phyloP scores from a whole-genome alignment of 805 yeast species.

The Cyberlindnera mrakii region DNA sequence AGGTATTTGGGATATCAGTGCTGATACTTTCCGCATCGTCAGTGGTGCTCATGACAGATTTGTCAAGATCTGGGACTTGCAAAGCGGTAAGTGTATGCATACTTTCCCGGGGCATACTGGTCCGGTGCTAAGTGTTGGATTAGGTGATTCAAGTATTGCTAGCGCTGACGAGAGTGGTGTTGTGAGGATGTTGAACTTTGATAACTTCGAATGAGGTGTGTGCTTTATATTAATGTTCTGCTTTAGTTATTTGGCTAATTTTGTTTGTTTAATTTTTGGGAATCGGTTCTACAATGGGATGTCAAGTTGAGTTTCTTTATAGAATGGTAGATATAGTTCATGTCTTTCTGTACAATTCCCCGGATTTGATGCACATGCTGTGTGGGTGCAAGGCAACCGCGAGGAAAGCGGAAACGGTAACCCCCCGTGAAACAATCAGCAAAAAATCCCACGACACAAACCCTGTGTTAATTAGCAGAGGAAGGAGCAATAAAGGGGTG shows the following conservation, averaged over 20 bases:
- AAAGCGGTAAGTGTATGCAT: constrained; percentile 89
- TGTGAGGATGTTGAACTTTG: constrained; percentile 82
- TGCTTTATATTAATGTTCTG: not conserved
- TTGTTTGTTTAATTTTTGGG: not conserved
- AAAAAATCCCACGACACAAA: no score
- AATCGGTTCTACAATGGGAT: no score
- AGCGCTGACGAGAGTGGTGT: constrained; percentile 87
- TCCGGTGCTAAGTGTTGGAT: constrained; percentile 68
- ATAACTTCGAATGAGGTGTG: constrained; percentile 24
- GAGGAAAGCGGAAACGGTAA: no score
- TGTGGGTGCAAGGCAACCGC: no score
- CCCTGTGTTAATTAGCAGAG: no score
- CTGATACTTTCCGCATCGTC: constrained; percentile 90
- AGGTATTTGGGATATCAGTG: constrained; percentile 96
- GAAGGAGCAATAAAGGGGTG: no score
- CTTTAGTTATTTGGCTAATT: not conserved
- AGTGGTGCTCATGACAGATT: constrained; percentile 92
- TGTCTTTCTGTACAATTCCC: no score
- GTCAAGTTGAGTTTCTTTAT: no score
- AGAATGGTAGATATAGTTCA: no score
- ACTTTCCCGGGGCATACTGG: constrained; percentile 72
- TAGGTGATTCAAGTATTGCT: constrained; percentile 84
- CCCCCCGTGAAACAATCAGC: no score
- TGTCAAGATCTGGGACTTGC: constrained; percentile 93
- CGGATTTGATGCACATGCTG: no score